These are phyloP conservation scores for Botrytis medusae DNA, from an alignment of 2,329 filamentous ascomycete species.

Conservation along the genomic window DNA sequence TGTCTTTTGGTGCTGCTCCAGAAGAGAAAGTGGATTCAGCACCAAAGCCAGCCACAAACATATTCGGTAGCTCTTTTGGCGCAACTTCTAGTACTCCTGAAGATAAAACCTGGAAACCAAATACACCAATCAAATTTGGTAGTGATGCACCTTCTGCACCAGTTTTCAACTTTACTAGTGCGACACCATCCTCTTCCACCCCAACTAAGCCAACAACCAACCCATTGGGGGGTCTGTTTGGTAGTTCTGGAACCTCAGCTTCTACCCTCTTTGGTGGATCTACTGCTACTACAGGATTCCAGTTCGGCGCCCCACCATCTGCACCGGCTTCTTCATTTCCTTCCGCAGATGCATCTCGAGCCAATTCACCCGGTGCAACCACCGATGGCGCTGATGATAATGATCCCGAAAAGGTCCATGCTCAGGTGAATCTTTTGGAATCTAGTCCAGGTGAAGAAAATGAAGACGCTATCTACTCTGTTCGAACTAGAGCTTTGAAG, in stretches of 20 bases:
- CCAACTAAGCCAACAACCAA: conserved; percentile 26
- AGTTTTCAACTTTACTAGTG: conserved; percentile 28
- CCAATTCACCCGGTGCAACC: conserved; percentile 37
- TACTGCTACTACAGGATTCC: conserved; percentile 30
- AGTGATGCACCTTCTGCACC: conserved; percentile 31
- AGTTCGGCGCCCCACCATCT: conserved; percentile 33
- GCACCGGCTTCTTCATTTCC: conserved; percentile 36
- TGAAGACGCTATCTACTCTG: conserved; percentile 68
- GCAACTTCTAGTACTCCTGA: conserved; percentile 36
- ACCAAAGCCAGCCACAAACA: conserved; percentile 33
- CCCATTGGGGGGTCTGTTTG: conserved; percentile 26
- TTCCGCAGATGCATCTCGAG: conserved; percentile 38
- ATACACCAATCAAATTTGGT: conserved; percentile 49
- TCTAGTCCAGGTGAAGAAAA: conserved; percentile 69
- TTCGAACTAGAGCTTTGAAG: conserved; percentile 68
- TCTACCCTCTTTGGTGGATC: conserved; percentile 21
- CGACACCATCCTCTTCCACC: conserved; percentile 23
- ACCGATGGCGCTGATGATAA: conserved; percentile 41
- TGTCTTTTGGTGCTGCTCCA: conserved; percentile 51
- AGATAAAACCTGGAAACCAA: conserved; percentile 52
- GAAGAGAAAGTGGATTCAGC: conserved; percentile 40
- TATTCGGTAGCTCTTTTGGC: conserved; percentile 25
- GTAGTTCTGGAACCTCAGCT: conserved; percentile 22
- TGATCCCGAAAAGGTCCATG: conserved; percentile 57
- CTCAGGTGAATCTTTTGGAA: conserved; percentile 69